These are phyloP conservation scores for Colletotrichum nymphaeae DNA, from an alignment of 2,329 filamentous ascomycete genomes.

Conservation along the genomic window DNA sequence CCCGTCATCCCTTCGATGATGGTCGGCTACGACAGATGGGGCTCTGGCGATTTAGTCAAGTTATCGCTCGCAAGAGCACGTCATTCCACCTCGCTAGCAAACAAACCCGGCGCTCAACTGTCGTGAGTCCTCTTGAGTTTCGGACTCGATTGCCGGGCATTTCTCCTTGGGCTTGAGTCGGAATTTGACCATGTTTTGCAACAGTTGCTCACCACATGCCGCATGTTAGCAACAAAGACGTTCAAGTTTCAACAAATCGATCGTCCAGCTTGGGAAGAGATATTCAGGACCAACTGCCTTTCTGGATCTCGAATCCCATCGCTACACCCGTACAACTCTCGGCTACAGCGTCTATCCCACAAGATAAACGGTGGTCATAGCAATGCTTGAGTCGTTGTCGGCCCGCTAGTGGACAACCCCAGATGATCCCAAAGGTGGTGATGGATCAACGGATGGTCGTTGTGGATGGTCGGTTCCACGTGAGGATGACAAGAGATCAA, in stretches of 20 bases:
- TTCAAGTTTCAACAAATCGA: neutral
- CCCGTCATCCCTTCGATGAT: conserved; percentile 17
- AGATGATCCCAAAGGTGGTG: conserved; percentile 29
- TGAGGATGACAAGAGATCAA: conserved; percentile 12
- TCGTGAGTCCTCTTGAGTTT: conserved; percentile 13
- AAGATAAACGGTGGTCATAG: conserved; percentile 35
- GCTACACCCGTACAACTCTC: conserved; percentile 8
- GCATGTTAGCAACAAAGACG: neutral
- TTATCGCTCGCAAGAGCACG: conserved; percentile 1
- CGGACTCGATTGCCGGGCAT: neutral
- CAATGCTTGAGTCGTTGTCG: conserved; percentile 26
- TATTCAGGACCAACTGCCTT: conserved; percentile 27
- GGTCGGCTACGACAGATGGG: conserved; percentile 8
- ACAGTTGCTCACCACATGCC: neutral
- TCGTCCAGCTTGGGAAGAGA: conserved; percentile 3
- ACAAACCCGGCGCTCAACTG: neutral
- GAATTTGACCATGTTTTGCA: conserved; percentile 2
- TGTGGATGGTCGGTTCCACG: conserved; percentile 13
- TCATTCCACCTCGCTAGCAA: conserved; percentile 2
- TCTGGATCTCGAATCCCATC: neutral
- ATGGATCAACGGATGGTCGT: conserved; percentile 22
- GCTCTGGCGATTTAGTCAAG: neutral
- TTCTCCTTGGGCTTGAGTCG: neutral
- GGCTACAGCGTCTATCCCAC: conserved; percentile 20
- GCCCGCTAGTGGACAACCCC: conserved; percentile 21